Evolutionary conservation across 225 moss, liverwort and hornwort species (phyloP).

Genomic region (Straminergon stramineum): DNA sequence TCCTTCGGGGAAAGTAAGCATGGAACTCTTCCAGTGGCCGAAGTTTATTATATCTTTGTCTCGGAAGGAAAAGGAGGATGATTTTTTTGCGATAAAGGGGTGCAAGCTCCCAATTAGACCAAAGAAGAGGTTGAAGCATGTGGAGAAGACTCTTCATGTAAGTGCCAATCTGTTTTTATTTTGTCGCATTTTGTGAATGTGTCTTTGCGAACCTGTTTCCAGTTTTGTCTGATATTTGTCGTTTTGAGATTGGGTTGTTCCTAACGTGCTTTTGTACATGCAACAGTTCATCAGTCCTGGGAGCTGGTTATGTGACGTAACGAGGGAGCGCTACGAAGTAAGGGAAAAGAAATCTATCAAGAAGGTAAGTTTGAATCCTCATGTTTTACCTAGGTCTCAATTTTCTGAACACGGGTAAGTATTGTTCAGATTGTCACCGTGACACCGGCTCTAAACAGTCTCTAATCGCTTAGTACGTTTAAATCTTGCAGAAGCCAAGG

Average conservation of each 20-base stretch:
- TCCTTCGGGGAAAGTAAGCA: slow-evolving; percentile 59
- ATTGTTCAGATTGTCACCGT: background rate
- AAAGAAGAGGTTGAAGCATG: slow-evolving; percentile 83
- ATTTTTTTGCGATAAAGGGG: slow-evolving; percentile 85
- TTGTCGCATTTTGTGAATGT: background rate
- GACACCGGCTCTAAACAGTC: background rate
- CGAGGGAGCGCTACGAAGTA: slow-evolving; percentile 91
- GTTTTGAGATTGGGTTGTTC: background rate
- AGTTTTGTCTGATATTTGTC: background rate
- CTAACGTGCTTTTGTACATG: background rate
- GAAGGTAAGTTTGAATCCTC: slow-evolving; percentile 35
- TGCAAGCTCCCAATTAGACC: slow-evolving; percentile 88
- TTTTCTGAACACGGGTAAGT: background rate
- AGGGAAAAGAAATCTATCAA: slow-evolving; percentile 86
- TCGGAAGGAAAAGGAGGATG: slow-evolving; percentile 92
- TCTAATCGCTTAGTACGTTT: background rate
- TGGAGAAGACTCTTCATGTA: slow-evolving; percentile 80
- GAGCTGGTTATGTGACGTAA: slow-evolving; percentile 74
- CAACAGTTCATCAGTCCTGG: slow-evolving; percentile 85
- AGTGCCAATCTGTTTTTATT: background rate
- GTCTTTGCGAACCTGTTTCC: background rate
- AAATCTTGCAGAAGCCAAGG: slow-evolving; percentile 72
- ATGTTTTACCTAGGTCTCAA: background rate
- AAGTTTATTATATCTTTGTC: slow-evolving; percentile 79
- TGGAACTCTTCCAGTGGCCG: slow-evolving; percentile 95